Evolutionary conservation across 345 rosid species (phyloP).

Genomic region (Ceriops zippeliana): DNA sequence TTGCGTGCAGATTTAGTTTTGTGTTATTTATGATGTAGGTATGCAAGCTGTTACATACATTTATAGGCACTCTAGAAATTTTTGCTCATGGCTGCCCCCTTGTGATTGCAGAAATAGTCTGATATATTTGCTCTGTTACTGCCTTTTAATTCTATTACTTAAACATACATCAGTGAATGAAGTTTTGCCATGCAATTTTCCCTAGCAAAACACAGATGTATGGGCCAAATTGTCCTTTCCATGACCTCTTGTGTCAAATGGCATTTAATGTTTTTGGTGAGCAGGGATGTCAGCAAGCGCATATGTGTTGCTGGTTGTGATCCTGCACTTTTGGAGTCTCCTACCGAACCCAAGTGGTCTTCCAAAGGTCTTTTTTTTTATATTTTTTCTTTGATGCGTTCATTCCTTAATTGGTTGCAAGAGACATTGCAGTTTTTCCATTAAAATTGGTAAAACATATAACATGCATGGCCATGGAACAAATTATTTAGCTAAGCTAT

Average conservation of each 20-base stretch:
- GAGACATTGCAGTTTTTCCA: too few relatives aligned
- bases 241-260: background rate
- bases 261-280: constrained; percentile 1
- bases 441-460: background rate
- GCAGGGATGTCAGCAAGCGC: constrained; percentile 63
- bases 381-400: too few relatives aligned
- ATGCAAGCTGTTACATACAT: background rate
- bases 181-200: background rate
- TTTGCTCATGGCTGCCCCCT: background rate
- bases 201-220: background rate
- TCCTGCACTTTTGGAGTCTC: constrained; percentile 71
- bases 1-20: background rate
- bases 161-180: background rate
- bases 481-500: background rate
- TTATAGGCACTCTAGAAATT: too few relatives aligned
- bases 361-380: constrained; percentile 49
- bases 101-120: background rate
- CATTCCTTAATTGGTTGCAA: too few relatives aligned
- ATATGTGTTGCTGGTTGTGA: constrained; percentile 75
- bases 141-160: background rate
- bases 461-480: background rate
- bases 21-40: background rate
- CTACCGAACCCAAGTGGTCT: constrained; percentile 96
- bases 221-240: background rate
- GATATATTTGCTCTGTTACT: background rate